These are phyloP conservation scores for Amanita fuliginea DNA, from an alignment of 768 basidiomycete genomes.

Conservation along the genomic window DNA sequence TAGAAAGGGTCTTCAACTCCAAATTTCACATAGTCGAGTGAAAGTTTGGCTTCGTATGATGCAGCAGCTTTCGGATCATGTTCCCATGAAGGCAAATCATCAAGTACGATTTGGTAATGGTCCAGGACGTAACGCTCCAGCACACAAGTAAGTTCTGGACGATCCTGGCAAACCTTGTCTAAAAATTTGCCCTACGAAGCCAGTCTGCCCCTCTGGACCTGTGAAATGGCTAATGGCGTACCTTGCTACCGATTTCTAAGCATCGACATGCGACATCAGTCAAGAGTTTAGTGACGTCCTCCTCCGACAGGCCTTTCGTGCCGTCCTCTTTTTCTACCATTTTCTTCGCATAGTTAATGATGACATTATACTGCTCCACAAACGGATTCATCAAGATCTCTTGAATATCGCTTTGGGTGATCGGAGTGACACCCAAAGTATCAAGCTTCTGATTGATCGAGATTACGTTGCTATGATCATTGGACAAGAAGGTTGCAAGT, in stretches of 20 bases:
- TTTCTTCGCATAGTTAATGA: conserved; percentile 38
- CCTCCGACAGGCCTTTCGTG: conserved; percentile 28
- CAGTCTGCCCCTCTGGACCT: not conserved
- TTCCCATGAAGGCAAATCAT: conserved; percentile 44
- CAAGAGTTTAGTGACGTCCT: conserved; percentile 35
- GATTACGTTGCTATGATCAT: conserved; percentile 21
- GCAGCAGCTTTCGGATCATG: conserved; percentile 29
- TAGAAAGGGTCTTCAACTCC: conserved; percentile 18
- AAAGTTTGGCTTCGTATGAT: conserved; percentile 39
- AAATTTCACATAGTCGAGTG: conserved; percentile 36
- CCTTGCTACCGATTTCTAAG: conserved; percentile 53
- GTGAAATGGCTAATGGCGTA: conserved; percentile 12
- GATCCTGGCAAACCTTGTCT: conserved; percentile 39
- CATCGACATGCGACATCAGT: conserved; percentile 50
- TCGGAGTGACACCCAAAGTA: conserved; percentile 38
- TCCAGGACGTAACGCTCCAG: conserved; percentile 36
- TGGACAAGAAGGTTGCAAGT: conserved; percentile 48
- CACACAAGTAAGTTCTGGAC: conserved; percentile 28
- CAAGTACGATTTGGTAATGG: conserved; percentile 40
- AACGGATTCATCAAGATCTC: conserved; percentile 62
- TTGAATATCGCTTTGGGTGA: conserved; percentile 47
- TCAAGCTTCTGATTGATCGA: conserved; percentile 42
- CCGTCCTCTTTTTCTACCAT: conserved; percentile 24
- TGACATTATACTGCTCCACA: conserved; percentile 41
- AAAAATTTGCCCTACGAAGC: conserved; percentile 50